Evolutionary conservation across 129 eudicot species (phyloP), one percentile per base, ranked within the genome.

Genomic region (Flaveria trinervia): DNA sequence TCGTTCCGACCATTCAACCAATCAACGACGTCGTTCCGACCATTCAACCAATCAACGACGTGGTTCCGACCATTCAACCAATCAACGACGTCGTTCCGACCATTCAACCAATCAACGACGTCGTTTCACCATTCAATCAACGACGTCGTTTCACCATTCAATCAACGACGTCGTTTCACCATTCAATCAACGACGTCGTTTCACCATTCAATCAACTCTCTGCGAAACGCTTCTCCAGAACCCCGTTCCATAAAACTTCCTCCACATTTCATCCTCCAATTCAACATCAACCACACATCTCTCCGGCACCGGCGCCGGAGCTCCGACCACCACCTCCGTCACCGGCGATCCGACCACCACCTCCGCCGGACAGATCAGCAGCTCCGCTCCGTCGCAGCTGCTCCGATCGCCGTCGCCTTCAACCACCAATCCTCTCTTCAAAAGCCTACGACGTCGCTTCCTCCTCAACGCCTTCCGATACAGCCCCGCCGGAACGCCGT

Each of bases 261-360:
- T 80, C 96, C 90, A 89, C 97, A 92, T 92, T 59, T 89, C 92
- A 80, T 82, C 81, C 84, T 92, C 96, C n/a, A 92, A 81, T 72
- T 76, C 86, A 28, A 85, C 75, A 57, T 86, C 93, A 28, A 55
- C 6, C 67, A 74, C 85, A 23, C 60, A 11, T 64, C 84, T 44
- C 5, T 49, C 65, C 84, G 55, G 61, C 83, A 16, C 70, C 79
- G 17, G 14, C 59, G 30, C 67, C 67, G 59, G 76, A 3, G 83
- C 54, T 41, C 75, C 84, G 5, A 71, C 60, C 84, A 70, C 3
- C 55, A 45, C 1, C 72, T 80, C 84, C 74, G 28, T 48, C 33
- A 3, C 33, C 33, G 33, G 33, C 33, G 33, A 3, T 28, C 33
- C 33, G 33, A 28, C 33, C 4, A 28, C 33, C 33, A 28, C 33